Percentiles rank a stretch among this genome's conserved stretches.
phyloP scores from a whole-genome alignment of 768 basidiomycete genomes.

The Rhizopogon roseolus region DNA sequence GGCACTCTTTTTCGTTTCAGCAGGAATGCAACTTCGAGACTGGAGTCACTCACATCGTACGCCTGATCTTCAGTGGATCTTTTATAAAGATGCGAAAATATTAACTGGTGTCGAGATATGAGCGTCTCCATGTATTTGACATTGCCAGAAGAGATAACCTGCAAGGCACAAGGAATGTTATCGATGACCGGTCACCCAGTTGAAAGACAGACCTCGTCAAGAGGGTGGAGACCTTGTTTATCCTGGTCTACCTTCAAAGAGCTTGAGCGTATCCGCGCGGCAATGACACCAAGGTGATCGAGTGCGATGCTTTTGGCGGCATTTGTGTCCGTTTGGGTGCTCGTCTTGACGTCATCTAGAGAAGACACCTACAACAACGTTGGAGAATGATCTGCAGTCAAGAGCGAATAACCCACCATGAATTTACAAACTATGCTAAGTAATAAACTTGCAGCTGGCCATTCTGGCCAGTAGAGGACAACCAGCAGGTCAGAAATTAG shows the following conservation, averaged over 20 bases:
- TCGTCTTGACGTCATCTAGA: conserved; percentile 76
- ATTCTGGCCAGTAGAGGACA: conserved; percentile 93
- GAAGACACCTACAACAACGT: conserved; percentile 57
- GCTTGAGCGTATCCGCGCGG: conserved; percentile 68
- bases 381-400: background rate
- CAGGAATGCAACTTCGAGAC: background rate
- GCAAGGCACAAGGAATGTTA: background rate
- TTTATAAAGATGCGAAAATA: conserved; percentile 64
- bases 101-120: conserved; percentile 56
- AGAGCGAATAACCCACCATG: conserved; percentile 53
- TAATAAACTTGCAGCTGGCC: conserved; percentile 88
- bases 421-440: conserved; percentile 77
- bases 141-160: conserved; percentile 54
- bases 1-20: conserved; percentile 56
- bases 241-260: conserved; percentile 35
- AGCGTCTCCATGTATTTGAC: conserved; percentile 52
- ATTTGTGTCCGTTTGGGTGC: conserved; percentile 63
- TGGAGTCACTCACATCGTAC: conserved; percentile 54
- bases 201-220: conserved; percentile 60
- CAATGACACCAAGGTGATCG: conserved; percentile 93
- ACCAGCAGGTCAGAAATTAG: conserved; percentile 82
- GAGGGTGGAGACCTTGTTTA: conserved; percentile 40
- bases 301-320: conserved; percentile 86
- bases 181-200: background rate
- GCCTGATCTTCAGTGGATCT: conserved; percentile 76